Conservation (phyloP, 2,329 filamentous ascomycete species). For the Monosporascus sp. region DNA sequence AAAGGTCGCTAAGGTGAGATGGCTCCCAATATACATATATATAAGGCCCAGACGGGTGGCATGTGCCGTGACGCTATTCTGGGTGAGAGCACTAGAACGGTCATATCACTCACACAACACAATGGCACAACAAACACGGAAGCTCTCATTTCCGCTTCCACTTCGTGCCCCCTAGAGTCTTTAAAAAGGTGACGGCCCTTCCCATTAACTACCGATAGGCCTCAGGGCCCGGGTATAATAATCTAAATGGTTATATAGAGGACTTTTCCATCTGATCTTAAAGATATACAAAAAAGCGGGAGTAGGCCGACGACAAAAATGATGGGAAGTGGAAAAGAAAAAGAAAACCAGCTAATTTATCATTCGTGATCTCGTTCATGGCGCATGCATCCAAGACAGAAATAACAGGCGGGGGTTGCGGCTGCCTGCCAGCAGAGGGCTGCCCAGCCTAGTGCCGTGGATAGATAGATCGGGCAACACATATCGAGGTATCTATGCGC, state of each 20-base stretch:
- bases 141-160: conserved; percentile 8
- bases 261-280: not conserved
- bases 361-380: not conserved
- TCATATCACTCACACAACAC: too few relatives aligned
- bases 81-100: too few relatives aligned
- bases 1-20: too few relatives aligned
- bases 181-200: not conserved
- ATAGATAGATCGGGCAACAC: not conserved
- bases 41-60: too few relatives aligned
- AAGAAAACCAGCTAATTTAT: not conserved
- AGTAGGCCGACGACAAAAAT: not conserved
- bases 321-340: not conserved
- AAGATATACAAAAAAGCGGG: not conserved
- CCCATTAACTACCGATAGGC: not conserved
- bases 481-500: not conserved
- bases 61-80: too few relatives aligned
- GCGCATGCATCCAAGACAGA: not conserved
- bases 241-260: not conserved
- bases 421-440: not conserved
- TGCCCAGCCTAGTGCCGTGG: not conserved
- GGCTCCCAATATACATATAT: too few relatives aligned
- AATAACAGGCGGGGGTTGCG: not conserved
- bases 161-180: conserved; percentile 15
- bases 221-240: not conserved
- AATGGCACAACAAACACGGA: too few relatives aligned